Evolutionary conservation across 495 filamentous ascomycete genomes (phyloP), one percentile per base, ranked within the genome.

Genomic region (Pseudevernia furfuracea): DNA sequence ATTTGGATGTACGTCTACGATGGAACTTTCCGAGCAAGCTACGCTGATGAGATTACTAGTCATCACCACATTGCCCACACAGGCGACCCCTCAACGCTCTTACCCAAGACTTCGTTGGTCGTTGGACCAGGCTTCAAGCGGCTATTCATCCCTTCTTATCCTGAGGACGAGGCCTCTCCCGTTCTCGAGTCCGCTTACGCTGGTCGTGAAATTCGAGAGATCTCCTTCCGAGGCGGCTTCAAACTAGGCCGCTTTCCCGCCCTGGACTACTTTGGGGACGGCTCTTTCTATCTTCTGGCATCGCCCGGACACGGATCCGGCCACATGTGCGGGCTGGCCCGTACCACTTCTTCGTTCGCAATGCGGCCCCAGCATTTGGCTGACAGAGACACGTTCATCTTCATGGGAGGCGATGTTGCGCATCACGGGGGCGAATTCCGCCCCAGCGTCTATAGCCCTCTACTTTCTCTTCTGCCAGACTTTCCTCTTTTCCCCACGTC

Each of bases 51-150:
- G 12, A 10, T 39, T 39, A 10, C 37, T 39, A 39, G 37, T 34
- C 84, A 86, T 61, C 69, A 69, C 52, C 85, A 88, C 68, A 80
- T 81, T 64, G 85, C 88, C 67, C 87, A 88, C 68, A 76, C 75
- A 12, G 86, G 85, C 15, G 78, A 87, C 59, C 76, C 79, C 4
- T 74, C 75, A 0, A 76, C 66, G 2, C 87, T 87, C 65, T 79
- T 76, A 1, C 39, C 78, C 0, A 74, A 68, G 32, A 83, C 83
- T 0, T 71, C 76, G 1, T 67, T 89, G 0, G 72, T 85, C 21
- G 79, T 87, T 32, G 86, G 86, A 0, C 81, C 80, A 1, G 84
- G 84, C 0, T 81, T 84, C 67, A 82, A 79, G 46, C 69, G 74
- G 1, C 39, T 49, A 5, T 64, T 80, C 32, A 60, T 79, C 3